Base-by-base conservation (phyloP, 331 rosid genomes). In the Malus hybrid region DNA sequence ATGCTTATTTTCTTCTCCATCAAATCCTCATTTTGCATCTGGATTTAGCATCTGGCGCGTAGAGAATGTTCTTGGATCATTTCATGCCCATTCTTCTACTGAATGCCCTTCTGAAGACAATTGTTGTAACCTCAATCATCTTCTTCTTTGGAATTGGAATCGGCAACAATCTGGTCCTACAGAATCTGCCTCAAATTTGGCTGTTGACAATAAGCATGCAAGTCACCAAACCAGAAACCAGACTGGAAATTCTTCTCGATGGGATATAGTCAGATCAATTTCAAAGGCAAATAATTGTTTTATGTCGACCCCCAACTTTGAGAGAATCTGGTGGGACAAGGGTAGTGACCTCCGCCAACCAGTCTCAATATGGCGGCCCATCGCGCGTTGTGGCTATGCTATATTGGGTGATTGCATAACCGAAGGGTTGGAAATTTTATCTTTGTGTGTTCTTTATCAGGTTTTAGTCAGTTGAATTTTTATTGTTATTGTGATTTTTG, bases 261-360 rank as follows among this genome's bases (percentile, higher is more conserved):
- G 90, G 97, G 99, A 90, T 72, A 76, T 84, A 68, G 82, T 90
- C 68, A 90, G 92, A 78, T 90, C 97, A 79, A 84, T 90, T 70
- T 89, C 99, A 24, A 92, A 88, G 85, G 86, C 91, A 88, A 85
- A 84, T 80, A 87, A 75, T 54, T 85, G 85, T 75, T 89, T 86
- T 73, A 71, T 85, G 82, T 90, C 99, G 61, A 92, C 93, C 46
- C 97, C 97, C 2, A 89, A 92, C 85, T 95, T 95, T 50, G 99
- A 95, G 86, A 91, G 97, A 79, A 92, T 95, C 80, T 95, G 97
- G 99, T 92, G 99, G 99, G 97, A 95, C 83, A 95, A 89, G 87
- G 97, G 99, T 74, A 73, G 86, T 74, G 97, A 95, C 76, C 77
- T 83, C 72, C 91, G 93, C 50, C 90, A 79, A 36, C 90, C 97